These are phyloP conservation scores for Rhizopogon vesiculosus DNA, from an alignment of 768 basidiomycete genomes.

Conservation along the genomic window DNA sequence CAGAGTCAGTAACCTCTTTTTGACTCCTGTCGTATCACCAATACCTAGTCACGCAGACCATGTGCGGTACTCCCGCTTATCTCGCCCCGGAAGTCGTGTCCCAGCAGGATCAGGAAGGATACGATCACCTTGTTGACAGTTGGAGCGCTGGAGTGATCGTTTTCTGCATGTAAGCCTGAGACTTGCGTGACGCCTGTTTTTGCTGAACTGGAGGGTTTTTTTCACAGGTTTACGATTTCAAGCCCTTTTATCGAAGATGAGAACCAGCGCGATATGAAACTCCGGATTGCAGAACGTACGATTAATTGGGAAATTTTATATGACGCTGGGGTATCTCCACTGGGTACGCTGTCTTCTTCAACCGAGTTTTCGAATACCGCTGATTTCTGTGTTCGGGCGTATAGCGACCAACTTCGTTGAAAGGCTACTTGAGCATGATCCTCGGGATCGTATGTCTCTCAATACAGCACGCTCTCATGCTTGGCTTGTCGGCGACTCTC, in stretches of 20 bases:
- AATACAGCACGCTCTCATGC: constrained; percentile 63
- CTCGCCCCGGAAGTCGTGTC: constrained; percentile 89
- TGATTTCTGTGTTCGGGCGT: constrained; percentile 26
- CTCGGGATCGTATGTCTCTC: constrained; percentile 66
- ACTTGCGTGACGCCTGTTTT: constrained; percentile 7
- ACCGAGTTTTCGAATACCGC: neutral
- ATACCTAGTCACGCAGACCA: constrained; percentile 47
- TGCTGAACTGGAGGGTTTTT: neutral
- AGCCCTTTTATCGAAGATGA: constrained; percentile 81
- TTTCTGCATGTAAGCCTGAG: constrained; percentile 71
- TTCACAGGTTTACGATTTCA: constrained; percentile 63
- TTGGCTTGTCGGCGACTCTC: constrained; percentile 49
- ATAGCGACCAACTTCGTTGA: constrained; percentile 65
- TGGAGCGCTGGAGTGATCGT: constrained; percentile 97
- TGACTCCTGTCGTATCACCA: neutral
- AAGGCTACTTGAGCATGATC: constrained; percentile 60
- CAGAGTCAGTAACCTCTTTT: constrained; percentile 41
- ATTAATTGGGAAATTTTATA: constrained; percentile 60
- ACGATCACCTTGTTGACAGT: constrained; percentile 87
- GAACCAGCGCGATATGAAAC: constrained; percentile 51
- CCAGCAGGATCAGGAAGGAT: constrained; percentile 60
- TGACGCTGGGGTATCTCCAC: constrained; percentile 31
- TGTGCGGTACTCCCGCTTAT: constrained; percentile 96
- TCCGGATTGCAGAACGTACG: constrained; percentile 50
- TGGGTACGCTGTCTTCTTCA: constrained; percentile 35